These are phyloP conservation scores for Pterocarpus macrocarpus DNA, from an alignment of 306 rosid species.

Conservation along the genomic window DNA sequence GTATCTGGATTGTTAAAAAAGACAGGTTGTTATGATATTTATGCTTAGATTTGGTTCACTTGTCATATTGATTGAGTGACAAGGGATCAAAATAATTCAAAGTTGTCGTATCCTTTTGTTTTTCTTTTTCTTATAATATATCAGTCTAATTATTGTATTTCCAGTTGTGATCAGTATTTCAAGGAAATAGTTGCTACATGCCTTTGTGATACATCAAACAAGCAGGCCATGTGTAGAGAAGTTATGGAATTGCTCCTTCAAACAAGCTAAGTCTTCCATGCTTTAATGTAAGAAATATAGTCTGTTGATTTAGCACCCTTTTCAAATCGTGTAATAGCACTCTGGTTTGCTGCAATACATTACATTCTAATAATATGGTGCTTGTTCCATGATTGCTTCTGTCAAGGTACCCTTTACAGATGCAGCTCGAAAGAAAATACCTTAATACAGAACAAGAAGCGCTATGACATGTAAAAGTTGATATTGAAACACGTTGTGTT, in stretches of 20 bases:
- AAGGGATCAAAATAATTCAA: constrained; percentile 27
- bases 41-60: constrained; percentile 16
- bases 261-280: constrained; percentile 55
- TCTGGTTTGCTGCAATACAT: constrained; percentile 41
- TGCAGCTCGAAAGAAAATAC: constrained; percentile 76
- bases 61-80: neutral
- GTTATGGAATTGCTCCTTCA: no score
- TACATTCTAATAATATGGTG: neutral
- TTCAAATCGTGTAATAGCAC: neutral
- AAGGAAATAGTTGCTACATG: constrained; percentile 76
- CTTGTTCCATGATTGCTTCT: constrained; percentile 34
- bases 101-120: neutral
- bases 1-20: constrained; percentile 41
- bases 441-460: constrained; percentile 76
- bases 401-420: constrained; percentile 49
- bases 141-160: constrained; percentile 70
- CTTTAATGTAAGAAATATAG: constrained; percentile 63
- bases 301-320: constrained; percentile 62
- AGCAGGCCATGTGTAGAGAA: constrained; percentile 45
- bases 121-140: constrained; percentile 32
- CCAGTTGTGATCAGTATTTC: constrained; percentile 74
- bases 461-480: constrained; percentile 56
- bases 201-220: constrained; percentile 68
- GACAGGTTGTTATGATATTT: neutral
- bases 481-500: constrained; percentile 1